Conservation (phyloP, 345 rosid genomes). For the Reutealis trisperma region DNA sequence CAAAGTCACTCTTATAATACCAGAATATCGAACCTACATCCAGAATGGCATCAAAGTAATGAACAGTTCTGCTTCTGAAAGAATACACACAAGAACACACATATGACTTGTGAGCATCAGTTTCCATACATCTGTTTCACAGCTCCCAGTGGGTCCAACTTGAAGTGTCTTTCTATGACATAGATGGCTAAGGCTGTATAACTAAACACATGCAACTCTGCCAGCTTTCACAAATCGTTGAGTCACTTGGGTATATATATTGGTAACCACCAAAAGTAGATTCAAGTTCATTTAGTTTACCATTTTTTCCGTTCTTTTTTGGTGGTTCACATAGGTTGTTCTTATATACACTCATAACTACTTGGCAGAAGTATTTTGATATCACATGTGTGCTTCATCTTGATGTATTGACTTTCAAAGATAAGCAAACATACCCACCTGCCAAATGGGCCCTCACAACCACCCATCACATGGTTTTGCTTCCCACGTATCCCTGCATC, state of each 20-base stretch:
- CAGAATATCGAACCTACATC: background rate
- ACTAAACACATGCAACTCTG: background rate
- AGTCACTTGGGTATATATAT: no score
- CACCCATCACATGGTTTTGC: slow-evolving; percentile 5
- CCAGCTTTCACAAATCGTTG: background rate
- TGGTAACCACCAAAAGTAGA: no score
- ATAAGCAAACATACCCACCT: background rate
- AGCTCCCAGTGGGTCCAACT: background rate
- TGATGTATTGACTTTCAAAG: background rate
- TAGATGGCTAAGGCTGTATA: background rate
- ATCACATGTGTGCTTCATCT: background rate
- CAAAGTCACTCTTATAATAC: no score
- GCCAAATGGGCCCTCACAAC: background rate
- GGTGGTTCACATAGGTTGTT: no score
- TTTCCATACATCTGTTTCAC: background rate
- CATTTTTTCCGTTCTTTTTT: no score
- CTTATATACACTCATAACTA: no score
- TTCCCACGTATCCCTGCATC: background rate
- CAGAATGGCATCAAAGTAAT: background rate
- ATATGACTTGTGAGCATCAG: background rate
- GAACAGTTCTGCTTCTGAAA: background rate
- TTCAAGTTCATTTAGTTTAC: no score
- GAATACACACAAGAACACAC: no score
- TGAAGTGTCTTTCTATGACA: background rate
- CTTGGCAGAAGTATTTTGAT: no score